phyloP scores from a whole-genome alignment of 108 stramenopile genomes.

The Asterionellopsis glacialis region DNA sequence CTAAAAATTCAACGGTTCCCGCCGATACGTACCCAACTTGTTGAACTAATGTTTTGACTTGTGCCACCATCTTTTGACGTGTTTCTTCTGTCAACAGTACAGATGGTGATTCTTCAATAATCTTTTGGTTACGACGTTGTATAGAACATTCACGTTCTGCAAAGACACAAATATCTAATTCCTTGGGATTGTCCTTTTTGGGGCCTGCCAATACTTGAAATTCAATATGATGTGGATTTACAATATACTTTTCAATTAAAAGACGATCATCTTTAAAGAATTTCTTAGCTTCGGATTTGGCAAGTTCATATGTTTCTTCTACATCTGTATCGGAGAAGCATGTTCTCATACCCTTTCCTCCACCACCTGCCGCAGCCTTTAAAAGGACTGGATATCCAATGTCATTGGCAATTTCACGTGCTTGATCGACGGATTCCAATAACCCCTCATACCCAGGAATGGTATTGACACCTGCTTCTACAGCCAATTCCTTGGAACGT shows the following conservation, averaged over 20 bases:
- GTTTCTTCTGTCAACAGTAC: constrained; percentile 65
- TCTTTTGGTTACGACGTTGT: constrained; percentile 98
- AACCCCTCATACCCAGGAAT: constrained; percentile 92
- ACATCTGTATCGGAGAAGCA: constrained; percentile 81
- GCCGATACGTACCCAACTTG: constrained; percentile 86
- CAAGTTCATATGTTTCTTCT: constrained; percentile 69
- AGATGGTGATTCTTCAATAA: constrained; percentile 93
- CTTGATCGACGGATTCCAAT: constrained; percentile 33
- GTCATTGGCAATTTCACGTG: constrained; percentile 71
- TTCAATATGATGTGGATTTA: constrained; percentile 96
- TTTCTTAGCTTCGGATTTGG: constrained; percentile 80
- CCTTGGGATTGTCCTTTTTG: constrained; percentile 29
- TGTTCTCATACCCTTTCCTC: constrained; percentile 99
- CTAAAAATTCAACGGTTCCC: constrained; percentile 97
- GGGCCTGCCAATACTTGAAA: constrained; percentile 91
- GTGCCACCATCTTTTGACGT: constrained; percentile 78
- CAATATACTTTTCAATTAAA: constrained; percentile 95
- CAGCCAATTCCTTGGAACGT: constrained; percentile 87
- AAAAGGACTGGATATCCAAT: constrained; percentile 99
- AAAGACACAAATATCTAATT: constrained; percentile 72
- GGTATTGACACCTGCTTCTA: constrained; percentile 80
- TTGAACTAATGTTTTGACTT: constrained; percentile 74
- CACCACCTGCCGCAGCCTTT: constrained; percentile 96
- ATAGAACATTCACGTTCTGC: constrained; percentile 95
- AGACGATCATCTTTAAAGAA: constrained; percentile 94